Conservation (phyloP, 2,329 filamentous ascomycete species). For the Claviceps humidiphila region DNA sequence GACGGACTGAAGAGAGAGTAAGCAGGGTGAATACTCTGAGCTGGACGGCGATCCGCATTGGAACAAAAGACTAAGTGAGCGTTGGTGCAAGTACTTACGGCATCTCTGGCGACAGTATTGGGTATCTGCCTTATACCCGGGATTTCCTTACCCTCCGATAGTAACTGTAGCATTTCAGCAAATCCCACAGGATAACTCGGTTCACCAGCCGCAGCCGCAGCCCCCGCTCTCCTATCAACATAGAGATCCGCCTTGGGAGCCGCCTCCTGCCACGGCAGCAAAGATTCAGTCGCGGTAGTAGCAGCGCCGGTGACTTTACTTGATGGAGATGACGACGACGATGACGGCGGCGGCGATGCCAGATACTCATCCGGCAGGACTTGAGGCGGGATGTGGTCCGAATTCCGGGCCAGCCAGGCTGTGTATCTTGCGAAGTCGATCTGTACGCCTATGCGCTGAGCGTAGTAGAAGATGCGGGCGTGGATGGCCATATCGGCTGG, state of each 20-base stretch:
- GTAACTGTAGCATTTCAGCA: conserved; percentile 72
- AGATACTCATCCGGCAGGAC: conserved; percentile 23
- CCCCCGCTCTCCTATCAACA: conserved; percentile 24
- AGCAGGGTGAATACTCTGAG: neutral
- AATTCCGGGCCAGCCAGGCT: conserved; percentile 37
- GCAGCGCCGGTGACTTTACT: neutral
- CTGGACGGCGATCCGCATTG: neutral
- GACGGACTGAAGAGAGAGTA: conserved; percentile 22
- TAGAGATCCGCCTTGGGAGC: conserved; percentile 35
- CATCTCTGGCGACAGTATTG: conserved; percentile 58
- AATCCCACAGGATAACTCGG: conserved; percentile 74
- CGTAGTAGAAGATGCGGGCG: conserved; percentile 56
- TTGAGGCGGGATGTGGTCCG: conserved; percentile 21
- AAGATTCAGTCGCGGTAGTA: neutral
- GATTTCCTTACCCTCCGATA: conserved; percentile 69
- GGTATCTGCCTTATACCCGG: conserved; percentile 83
- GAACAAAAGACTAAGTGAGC: neutral
- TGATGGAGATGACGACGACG: neutral
- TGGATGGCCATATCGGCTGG: conserved; percentile 47
- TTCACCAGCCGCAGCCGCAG: conserved; percentile 20
- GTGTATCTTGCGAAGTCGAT: conserved; percentile 59
- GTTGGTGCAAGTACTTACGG: conserved; percentile 33
- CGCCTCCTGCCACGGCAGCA: conserved; percentile 33
- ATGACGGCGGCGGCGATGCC: neutral
- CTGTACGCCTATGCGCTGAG: conserved; percentile 31